phyloP scores from a whole-genome alignment of 116 monocot genomes.

The Cymodocea nodosa region DNA sequence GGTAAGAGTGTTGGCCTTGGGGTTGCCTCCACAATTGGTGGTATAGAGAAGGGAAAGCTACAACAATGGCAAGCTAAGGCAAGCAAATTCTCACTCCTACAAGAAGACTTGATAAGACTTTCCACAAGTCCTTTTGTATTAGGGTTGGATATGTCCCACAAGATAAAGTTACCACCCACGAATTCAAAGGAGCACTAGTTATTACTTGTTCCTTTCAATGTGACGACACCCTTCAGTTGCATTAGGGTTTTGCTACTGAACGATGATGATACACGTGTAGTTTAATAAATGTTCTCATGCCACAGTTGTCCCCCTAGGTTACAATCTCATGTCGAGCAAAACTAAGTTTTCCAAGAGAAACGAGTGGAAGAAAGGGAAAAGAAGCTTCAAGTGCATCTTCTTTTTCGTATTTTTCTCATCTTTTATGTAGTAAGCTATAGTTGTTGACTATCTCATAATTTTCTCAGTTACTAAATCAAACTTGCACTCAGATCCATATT shows the following conservation, averaged over 20 bases:
- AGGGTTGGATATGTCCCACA: slow-evolving; percentile 92
- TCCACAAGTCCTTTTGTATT: slow-evolving; percentile 83
- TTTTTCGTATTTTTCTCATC: too few species aligned
- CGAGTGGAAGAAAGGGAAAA: slow-evolving; percentile 88
- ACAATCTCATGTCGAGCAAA: slow-evolving; percentile 48
- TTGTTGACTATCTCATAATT: background rate
- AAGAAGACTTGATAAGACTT: slow-evolving; percentile 83
- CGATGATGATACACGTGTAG: slow-evolving; percentile 22
- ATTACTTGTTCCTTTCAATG: background rate
- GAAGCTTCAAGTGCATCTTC: slow-evolving; percentile 36
- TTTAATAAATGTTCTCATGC: slow-evolving; percentile 44
- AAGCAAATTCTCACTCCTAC: slow-evolving; percentile 87
- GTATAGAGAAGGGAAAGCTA: slow-evolving; percentile 64
- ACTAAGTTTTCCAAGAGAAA: slow-evolving; percentile 85
- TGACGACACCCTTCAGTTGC: background rate
- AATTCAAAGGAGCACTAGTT: slow-evolving; percentile 83
- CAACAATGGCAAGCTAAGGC: slow-evolving; percentile 26
- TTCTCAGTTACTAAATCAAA: background rate
- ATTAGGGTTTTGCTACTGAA: background rate
- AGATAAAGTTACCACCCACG: slow-evolving; percentile 96
- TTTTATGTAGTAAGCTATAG: too few species aligned
- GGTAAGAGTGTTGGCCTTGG: background rate
- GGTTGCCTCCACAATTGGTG: slow-evolving; percentile 8
- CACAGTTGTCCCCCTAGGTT: slow-evolving; percentile 58
- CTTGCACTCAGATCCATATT: too few species aligned